These are phyloP conservation scores for Bipolaris zeicola DNA, from an alignment of 2,329 filamentous ascomycete species.

Conservation along the genomic window DNA sequence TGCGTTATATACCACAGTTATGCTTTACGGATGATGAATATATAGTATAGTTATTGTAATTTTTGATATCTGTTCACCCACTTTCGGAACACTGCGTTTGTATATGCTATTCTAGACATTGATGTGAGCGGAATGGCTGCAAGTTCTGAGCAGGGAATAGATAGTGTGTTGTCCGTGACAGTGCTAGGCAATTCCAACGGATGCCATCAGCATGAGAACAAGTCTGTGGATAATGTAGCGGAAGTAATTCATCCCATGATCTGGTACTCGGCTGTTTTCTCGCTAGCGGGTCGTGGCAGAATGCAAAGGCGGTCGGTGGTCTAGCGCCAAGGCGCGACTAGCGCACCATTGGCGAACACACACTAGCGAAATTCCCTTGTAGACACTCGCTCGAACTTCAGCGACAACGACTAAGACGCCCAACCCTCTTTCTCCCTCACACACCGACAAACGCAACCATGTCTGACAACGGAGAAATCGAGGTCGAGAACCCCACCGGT, in stretches of 20 bases:
- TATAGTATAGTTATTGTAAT: constrained; percentile 6
- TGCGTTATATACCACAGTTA: constrained; percentile 35
- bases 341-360: constrained; percentile 23
- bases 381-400: constrained; percentile 23
- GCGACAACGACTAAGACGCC: constrained; percentile 38
- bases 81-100: background rate
- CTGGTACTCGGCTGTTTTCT: too few species aligned
- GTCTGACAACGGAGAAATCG: constrained; percentile 92
- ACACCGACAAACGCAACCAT: constrained; percentile 58
- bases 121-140: too few species aligned
- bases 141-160: too few species aligned
- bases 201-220: too few species aligned
- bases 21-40: constrained; percentile 13
- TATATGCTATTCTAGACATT: too few species aligned
- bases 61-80: background rate
- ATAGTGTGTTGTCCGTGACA: too few species aligned
- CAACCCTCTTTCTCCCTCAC: constrained; percentile 27
- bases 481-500: constrained; percentile 78
- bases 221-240: too few species aligned
- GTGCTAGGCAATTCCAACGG: too few species aligned
- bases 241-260: too few species aligned
- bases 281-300: background rate
- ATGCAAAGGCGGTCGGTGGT: background rate
- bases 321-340: constrained; percentile 23
- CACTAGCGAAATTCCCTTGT: constrained; percentile 10